Percentiles rank a stretch among this genome's conserved stretches.
Evolutionary conservation across 2,329 filamentous ascomycete genomes (phyloP).

Genomic region (Colletotrichum plurivorum): DNA sequence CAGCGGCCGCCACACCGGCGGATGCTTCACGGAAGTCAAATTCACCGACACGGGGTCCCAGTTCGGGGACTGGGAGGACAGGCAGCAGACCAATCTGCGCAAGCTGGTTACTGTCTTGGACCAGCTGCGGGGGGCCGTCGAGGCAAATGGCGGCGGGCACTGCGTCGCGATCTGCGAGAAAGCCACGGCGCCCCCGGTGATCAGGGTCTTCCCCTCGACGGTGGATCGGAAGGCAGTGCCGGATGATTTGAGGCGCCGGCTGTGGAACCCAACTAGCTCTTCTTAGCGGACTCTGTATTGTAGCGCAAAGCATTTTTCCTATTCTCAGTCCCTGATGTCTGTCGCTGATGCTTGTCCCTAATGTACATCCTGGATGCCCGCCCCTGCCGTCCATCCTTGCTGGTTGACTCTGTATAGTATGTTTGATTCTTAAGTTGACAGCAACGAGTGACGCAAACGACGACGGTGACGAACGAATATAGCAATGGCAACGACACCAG

Average conservation of each 20-base stretch:
- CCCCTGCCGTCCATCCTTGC: too few relatives aligned
- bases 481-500: too few relatives aligned
- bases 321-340: too few relatives aligned
- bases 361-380: too few relatives aligned
- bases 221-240: neutral
- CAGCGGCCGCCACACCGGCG: constrained; percentile 41
- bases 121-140: constrained; percentile 4
- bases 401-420: too few relatives aligned
- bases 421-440: too few relatives aligned
- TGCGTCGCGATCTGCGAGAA: constrained; percentile 12
- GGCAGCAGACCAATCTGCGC: constrained; percentile 3
- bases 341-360: too few relatives aligned
- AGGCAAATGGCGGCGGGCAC: constrained; percentile 1
- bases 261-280: neutral
- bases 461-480: too few relatives aligned
- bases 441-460: too few relatives aligned
- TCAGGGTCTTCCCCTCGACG: neutral
- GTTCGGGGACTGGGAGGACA: constrained; percentile 15
- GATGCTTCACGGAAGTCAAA: constrained; percentile 36
- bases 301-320: too few relatives aligned
- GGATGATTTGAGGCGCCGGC: neutral
- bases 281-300: too few relatives aligned
- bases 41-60: constrained; percentile 6
- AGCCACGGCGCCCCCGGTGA: neutral
- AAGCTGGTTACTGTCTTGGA: constrained; percentile 12